Evolutionary conservation across 2,329 filamentous ascomycete genomes (phyloP), one percentile per base, ranked within the genome.

Genomic region (Talaromyces sp.): DNA sequence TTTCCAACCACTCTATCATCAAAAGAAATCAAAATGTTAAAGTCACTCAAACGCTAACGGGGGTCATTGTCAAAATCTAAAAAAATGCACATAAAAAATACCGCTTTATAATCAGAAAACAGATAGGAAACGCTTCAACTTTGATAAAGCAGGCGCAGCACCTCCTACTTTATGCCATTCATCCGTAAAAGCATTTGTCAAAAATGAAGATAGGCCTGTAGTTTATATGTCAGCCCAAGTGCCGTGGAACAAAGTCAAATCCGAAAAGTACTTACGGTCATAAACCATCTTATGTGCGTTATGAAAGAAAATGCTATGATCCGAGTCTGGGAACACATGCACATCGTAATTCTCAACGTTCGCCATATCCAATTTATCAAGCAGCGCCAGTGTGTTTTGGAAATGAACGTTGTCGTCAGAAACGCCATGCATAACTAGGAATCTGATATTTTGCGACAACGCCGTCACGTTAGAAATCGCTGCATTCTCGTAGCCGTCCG

Each of bases 341-440:
- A 99, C 87, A 72, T 99, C 95, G 70, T 98, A 99, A 71, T 99
- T 99, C 75, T 94, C 88, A 3, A 97, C 85, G 12, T 87, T 85
- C 0, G 82, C 88, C 58, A 96, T 70, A 77, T 99, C 91, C 52
- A 99, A 82, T 68, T 88, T 89, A 74, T 99, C 96, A 54, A 99
- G 81, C 64, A 99, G 78, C 1, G 88, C 90, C 62, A 98, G 83
- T 0, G 93, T 92, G 75, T 96, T 98, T 76, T 99, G 96, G 76
- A 96, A 87, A 75, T 99, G 96, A 12, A 99, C 95, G 70, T 99
- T 99, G 76, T 99, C 95, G 71, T 99, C 95, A 7, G 90, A 90
- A n/a, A 92, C 86, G 67, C 95, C 95, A 73, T 99, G 95, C 91
- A 98, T 97, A 69, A 99, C 75, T 44, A 99, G 81, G 79, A 98